Percentiles rank a stretch among this genome's conserved stretches.
Conservation (phyloP, 2,329 filamentous ascomycete species). For the Fusarium newnesense region DNA sequence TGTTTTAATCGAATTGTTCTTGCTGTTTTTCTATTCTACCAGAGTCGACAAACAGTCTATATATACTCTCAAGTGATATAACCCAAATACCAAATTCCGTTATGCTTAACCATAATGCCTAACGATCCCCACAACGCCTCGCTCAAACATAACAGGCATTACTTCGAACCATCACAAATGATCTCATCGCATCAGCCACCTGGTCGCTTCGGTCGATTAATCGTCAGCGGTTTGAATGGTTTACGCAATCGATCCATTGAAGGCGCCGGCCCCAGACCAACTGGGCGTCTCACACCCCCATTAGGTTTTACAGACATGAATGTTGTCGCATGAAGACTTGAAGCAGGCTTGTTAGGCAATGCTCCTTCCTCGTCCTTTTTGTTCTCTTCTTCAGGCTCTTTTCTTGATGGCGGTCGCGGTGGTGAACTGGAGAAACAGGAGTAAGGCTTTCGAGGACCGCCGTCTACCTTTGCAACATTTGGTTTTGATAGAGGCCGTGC, state of each 20-base stretch:
- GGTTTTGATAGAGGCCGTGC: slow-evolving; percentile 51
- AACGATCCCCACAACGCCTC: slow-evolving; percentile 13
- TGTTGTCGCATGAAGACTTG: slow-evolving; percentile 64
- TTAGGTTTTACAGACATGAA: slow-evolving; percentile 53
- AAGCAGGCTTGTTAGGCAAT: slow-evolving; percentile 47
- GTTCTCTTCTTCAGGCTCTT: slow-evolving; percentile 37
- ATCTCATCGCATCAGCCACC: slow-evolving; percentile 18
- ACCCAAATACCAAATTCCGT: slow-evolving; percentile 10
- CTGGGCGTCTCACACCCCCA: slow-evolving; percentile 56
- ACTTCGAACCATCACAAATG: slow-evolving; percentile 5
- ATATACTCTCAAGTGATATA: slow-evolving; percentile 14
- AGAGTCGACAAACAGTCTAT: not conserved
- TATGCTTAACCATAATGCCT: slow-evolving; percentile 41
- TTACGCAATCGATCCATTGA: slow-evolving; percentile 62
- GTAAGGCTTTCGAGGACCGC: slow-evolving; percentile 57
- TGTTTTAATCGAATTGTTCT: not conserved
- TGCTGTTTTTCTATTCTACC: not conserved
- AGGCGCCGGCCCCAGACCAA: slow-evolving; percentile 57
- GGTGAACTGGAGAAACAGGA: slow-evolving; percentile 69
- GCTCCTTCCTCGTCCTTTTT: slow-evolving; percentile 42
- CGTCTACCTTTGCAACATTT: slow-evolving; percentile 39
- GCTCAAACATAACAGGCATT: slow-evolving; percentile 10
- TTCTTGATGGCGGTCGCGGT: slow-evolving; percentile 43
- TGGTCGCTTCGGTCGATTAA: slow-evolving; percentile 54
- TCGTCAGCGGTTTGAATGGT: slow-evolving; percentile 68